Evolutionary conservation across 257 asterid species (phyloP).

Genomic region (Nicotiana tabacum): DNA sequence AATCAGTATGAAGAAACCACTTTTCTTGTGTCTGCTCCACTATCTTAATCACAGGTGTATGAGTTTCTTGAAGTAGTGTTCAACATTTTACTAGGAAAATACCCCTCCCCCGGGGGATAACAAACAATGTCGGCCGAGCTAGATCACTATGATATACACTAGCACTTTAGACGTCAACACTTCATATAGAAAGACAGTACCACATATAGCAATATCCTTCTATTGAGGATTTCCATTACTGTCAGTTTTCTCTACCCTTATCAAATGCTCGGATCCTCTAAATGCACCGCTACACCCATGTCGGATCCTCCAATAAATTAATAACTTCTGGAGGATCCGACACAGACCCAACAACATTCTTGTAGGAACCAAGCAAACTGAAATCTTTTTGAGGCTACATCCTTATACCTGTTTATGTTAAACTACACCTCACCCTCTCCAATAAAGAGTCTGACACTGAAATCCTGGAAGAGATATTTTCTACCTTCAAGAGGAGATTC

Average conservation of each 20-base stretch:
- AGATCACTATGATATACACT: background rate
- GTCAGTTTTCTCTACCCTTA: background rate
- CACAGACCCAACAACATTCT: no score
- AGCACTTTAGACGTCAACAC: background rate
- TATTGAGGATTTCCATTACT: background rate
- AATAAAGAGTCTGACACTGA: background rate
- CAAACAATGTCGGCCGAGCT: background rate
- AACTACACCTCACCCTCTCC: background rate
- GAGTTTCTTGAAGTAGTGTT: background rate
- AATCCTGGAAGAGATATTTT: background rate
- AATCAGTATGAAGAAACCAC: background rate
- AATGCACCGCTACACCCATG: no score
- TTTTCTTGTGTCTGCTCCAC: background rate
- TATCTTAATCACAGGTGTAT: background rate
- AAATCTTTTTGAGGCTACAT: background rate
- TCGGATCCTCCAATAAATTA: no score
- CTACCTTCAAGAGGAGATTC: background rate
- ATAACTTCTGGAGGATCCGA: no score
- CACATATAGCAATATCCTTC: background rate
- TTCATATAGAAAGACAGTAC: background rate
- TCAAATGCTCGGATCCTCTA: background rate
- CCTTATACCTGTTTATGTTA: background rate
- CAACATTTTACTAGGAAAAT: background rate
- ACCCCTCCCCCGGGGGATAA: background rate
- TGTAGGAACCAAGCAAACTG: no score